Conservation (phyloP, 1,139 yeast species). For the Zygoascus sp. region DNA sequence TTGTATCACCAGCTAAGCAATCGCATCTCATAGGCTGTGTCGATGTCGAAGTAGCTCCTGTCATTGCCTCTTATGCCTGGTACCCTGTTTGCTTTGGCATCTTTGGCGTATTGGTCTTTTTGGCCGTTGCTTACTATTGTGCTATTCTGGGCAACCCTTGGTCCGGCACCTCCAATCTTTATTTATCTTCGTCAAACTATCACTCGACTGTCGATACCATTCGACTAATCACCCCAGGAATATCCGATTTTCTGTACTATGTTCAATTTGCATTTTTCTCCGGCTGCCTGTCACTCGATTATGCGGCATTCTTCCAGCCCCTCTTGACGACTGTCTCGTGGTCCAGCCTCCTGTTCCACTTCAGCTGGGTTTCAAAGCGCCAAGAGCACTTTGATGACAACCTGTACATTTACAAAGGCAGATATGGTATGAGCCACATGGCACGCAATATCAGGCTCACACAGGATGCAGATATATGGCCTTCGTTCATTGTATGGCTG, state of each 20-base stretch:
- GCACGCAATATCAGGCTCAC: conserved; percentile 28
- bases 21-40: conserved; percentile 47
- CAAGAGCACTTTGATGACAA: conserved; percentile 23
- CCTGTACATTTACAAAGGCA: conserved; percentile 24
- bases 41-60: conserved; percentile 49
- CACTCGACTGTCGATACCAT: conserved; percentile 57
- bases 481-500: conserved; percentile 35
- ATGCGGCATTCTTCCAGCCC: conserved; percentile 65
- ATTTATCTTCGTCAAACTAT: conserved; percentile 53
- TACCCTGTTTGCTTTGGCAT: conserved; percentile 42
- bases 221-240: conserved; percentile 54
- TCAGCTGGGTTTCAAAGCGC: conserved; percentile 24
- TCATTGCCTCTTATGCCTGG: conserved; percentile 40
- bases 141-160: conserved; percentile 47
- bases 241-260: conserved; percentile 35
- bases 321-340: conserved; percentile 42
- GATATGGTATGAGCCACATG: conserved; percentile 30
- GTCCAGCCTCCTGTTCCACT: conserved; percentile 35
- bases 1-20: conserved; percentile 37
- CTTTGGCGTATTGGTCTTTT: conserved; percentile 42
- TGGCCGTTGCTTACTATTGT: conserved; percentile 43
- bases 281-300: conserved; percentile 52
- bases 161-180: conserved; percentile 59
- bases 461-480: conserved; percentile 33
- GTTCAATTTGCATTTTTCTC: conserved; percentile 42